phyloP scores from a whole-genome alignment of 169 alveolate genomes.

The Plasmodium inui region DNA sequence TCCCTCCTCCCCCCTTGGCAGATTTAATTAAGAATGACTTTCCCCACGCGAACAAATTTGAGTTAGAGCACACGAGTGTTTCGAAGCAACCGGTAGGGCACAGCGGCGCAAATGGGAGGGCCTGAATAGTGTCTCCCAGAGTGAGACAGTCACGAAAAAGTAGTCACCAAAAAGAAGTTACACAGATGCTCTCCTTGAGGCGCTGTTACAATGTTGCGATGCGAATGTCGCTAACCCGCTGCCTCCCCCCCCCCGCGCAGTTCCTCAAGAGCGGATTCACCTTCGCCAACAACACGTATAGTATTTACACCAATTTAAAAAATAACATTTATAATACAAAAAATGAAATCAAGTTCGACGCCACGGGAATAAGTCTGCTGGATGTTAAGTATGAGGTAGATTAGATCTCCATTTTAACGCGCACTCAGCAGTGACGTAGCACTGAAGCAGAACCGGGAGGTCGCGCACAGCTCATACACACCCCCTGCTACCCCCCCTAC shows the following conservation, averaged over 20 bases:
- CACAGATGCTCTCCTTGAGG: no score
- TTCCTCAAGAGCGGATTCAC: slow-evolving; percentile 62
- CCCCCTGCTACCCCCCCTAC: neutral
- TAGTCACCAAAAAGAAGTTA: no score
- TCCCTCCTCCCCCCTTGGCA: neutral
- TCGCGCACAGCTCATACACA: neutral
- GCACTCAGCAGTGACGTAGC: neutral
- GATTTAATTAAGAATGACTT: slow-evolving; percentile 51
- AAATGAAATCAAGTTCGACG: slow-evolving; percentile 52
- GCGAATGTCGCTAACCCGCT: neutral
- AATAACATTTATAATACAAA: slow-evolving; percentile 32
- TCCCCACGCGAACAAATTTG: slow-evolving; percentile 56
- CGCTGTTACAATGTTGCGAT: neutral
- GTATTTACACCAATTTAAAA: slow-evolving; percentile 39
- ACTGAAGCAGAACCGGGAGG: neutral
- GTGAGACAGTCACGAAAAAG: no score
- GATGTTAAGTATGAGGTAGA: slow-evolving; percentile 43
- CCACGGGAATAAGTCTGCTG: slow-evolving; percentile 46
- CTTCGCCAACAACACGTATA: slow-evolving; percentile 56
- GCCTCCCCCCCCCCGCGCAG: neutral
- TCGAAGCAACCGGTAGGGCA: slow-evolving; percentile 54
- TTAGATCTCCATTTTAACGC: neutral
- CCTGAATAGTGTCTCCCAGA: no score
- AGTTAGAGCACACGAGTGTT: slow-evolving; percentile 58
- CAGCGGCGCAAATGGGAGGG: neutral